Percentiles rank a stretch among this genome's conserved stretches.
These are phyloP conservation scores for Leonotis leonurus DNA, from an alignment of 257 asterid species.

Conservation along the genomic window DNA sequence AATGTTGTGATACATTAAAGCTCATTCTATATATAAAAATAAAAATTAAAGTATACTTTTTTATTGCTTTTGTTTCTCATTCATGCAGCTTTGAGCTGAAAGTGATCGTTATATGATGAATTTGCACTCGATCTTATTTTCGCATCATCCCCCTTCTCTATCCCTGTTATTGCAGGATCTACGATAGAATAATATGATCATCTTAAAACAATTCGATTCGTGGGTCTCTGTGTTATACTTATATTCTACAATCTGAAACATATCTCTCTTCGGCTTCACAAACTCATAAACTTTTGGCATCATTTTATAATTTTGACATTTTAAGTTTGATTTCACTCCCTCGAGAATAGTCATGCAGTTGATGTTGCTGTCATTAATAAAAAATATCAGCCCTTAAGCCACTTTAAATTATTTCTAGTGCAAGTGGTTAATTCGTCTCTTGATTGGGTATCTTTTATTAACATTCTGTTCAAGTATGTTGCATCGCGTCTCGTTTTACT, in stretches of 20 bases:
- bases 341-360: background rate
- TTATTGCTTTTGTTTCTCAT: background rate
- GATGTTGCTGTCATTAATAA: background rate
- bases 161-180: background rate
- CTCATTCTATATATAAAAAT: too few relatives aligned
- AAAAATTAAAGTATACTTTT: background rate
- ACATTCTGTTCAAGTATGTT: background rate
- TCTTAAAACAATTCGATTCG: background rate
- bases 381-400: background rate
- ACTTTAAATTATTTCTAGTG: background rate
- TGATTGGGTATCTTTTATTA: background rate
- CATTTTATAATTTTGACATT: background rate
- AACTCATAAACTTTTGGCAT: background rate
- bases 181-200: background rate
- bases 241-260: background rate
- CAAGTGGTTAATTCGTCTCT: background rate
- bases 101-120: background rate
- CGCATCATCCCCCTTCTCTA: background rate
- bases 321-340: background rate
- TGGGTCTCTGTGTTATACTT: background rate
- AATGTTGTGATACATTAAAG: too few relatives aligned
- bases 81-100: conserved; percentile 9
- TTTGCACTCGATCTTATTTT: background rate
- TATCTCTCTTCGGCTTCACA: background rate
- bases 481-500: background rate